Evolutionary conservation across 202 grass and related monocot genomes (phyloP), one percentile per base, ranked within the genome.

Genomic region (Miscanthus sacchariflorus): DNA sequence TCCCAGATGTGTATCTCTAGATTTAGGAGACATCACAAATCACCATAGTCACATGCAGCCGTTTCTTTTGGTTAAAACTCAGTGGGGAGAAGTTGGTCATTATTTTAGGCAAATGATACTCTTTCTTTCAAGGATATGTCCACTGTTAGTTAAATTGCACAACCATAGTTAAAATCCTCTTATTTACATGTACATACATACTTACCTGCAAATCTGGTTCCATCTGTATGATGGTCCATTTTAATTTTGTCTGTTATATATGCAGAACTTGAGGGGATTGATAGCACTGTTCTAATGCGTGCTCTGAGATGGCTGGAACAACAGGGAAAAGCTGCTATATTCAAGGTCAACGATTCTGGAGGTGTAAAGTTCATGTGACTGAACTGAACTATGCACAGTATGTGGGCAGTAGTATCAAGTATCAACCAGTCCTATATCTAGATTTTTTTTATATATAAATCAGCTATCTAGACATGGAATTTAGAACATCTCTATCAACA

Each of bases 231-330:
- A 21, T 24, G 2, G 14, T 14, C 11, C 1, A 5, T 44, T 74
- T 23, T 25, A 45, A 74, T 46, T 46, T 49, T 27, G 5, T 45
- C n/a, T 15, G 5, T 43, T 17, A 52, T 52, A 52, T 18, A 74
- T 74, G 71, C 42, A 74, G 71, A 74, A 74, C 71, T 74, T 43
- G 71, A n/a, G 18, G 71, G 71, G 1, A 74, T 74, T 25, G n/a
- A 74, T 48, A 74, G 42, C 42, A 46, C 23, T 24, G 21, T 74
- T 74, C 21, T 74, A 46, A 74, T 46, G 71, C 42, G 42, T 46
- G 71, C 71, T 25, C n/a, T 74, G n/a, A 12, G 71, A 46, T 27
- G 46, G 71, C 12, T 74, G 42, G 71, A 46, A 74, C 42, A 74
- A 15, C 6, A 46, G 21, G 71, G 42, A 21, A 74, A 46, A 23